Conservation (phyloP, 176 grass and related monocot genomes). For the Luzula sylvatica region DNA sequence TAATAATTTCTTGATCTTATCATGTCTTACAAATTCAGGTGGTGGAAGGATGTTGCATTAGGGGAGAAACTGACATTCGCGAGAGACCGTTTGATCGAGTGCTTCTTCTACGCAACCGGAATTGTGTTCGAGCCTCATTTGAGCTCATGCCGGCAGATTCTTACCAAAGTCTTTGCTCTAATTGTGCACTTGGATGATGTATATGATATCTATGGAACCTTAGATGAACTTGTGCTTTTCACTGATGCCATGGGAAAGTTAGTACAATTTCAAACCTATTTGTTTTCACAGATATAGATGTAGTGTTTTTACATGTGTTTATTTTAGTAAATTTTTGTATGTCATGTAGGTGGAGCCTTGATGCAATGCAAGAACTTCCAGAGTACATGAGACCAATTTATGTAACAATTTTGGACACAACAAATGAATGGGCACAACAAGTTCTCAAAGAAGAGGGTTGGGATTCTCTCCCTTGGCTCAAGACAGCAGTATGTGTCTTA, state of each 20-base stretch:
- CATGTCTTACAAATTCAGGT: constrained; percentile 15
- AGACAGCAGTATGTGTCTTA: constrained; percentile 3
- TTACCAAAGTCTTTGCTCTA: constrained; percentile 18
- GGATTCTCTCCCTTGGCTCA: neutral
- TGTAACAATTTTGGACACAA: constrained; percentile 9
- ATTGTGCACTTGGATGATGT: constrained; percentile 38
- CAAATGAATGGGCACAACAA: constrained; percentile 11
- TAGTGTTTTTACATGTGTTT: neutral
- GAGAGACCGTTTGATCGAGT: constrained; percentile 39
- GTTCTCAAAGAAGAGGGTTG: constrained; percentile 1
- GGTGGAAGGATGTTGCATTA: constrained; percentile 38
- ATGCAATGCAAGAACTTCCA: constrained; percentile 10
- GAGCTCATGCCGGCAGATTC: neutral
- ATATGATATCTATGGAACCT: constrained; percentile 46
- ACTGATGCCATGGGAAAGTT: constrained; percentile 34
- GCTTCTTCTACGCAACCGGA: constrained; percentile 33
- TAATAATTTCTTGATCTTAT: neutral
- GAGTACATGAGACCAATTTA: constrained; percentile 31
- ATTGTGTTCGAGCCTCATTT: constrained; percentile 10
- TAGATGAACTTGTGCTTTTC: constrained; percentile 32
- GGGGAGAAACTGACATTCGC: constrained; percentile 24
- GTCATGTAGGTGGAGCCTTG: constrained; percentile 15
- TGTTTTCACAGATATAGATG: neutral
- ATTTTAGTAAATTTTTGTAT: neutral
- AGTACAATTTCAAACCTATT: neutral